These are phyloP conservation scores for Eugenia klotzschiana DNA, from an alignment of 441 rosid species.

Conservation along the genomic window DNA sequence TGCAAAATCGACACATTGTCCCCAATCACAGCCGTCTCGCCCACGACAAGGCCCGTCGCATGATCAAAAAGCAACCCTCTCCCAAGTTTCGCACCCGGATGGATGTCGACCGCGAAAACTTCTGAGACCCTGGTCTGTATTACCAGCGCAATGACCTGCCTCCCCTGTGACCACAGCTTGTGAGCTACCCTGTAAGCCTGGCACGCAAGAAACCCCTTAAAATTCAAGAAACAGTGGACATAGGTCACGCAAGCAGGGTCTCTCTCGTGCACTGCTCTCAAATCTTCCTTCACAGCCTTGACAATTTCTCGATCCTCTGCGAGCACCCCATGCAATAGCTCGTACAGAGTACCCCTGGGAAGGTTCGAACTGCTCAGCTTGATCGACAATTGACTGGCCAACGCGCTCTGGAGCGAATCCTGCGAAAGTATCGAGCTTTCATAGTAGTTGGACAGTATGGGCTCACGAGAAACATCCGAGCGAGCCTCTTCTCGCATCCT, in stretches of 20 bases:
- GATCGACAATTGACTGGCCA: constrained; percentile 48
- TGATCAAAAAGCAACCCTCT: constrained; percentile 8
- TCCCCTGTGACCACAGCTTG: constrained; percentile 8
- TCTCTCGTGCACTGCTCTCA: constrained; percentile 4
- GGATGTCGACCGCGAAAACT: constrained; percentile 11
- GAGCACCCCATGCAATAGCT: constrained; percentile 42
- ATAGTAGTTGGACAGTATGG: constrained; percentile 43
- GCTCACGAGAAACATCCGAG: constrained; percentile 41
- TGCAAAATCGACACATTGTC: constrained; percentile 8
- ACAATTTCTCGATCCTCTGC: constrained; percentile 1
- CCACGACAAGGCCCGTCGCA: constrained; percentile 5
- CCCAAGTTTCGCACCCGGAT: constrained; percentile 5
- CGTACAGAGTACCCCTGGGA: constrained; percentile 30
- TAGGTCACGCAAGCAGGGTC: constrained; percentile 12
- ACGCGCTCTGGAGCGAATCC: constrained; percentile 32
- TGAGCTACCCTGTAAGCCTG: constrained; percentile 9
- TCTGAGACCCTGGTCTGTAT: constrained; percentile 10
- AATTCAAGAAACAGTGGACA: constrained; percentile 10
- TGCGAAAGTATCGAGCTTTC: constrained; percentile 43
- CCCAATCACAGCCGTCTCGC: constrained; percentile 10
- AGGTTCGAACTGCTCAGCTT: constrained; percentile 44
- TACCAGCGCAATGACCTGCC: constrained; percentile 5
- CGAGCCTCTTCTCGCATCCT: constrained; percentile 51
- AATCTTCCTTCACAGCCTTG: neutral
- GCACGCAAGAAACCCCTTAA: constrained; percentile 8